phyloP scores from a whole-genome alignment of 805 yeast genomes.

The Monosporozyma aquatica region DNA sequence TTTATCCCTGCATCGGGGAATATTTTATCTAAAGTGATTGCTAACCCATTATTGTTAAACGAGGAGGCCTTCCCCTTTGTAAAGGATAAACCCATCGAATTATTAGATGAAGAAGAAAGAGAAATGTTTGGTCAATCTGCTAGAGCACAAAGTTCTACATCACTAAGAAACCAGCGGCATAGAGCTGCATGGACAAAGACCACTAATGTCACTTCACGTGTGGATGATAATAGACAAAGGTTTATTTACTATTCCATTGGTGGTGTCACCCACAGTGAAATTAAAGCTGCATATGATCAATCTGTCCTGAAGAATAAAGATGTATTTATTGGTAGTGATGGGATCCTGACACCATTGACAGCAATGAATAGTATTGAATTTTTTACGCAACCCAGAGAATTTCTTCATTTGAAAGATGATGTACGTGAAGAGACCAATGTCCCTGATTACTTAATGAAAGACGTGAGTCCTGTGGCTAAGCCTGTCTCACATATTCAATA shows the following conservation, averaged over 20 bases:
- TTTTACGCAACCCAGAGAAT: slow-evolving; percentile 31
- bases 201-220: slow-evolving; percentile 16
- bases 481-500: slow-evolving; percentile 22
- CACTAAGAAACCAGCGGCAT: slow-evolving; percentile 62
- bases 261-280: slow-evolving; percentile 78
- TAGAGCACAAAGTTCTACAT: slow-evolving; percentile 33
- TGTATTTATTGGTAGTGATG: slow-evolving; percentile 74
- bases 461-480: slow-evolving; percentile 14
- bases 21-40: slow-evolving; percentile 43
- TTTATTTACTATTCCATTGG: slow-evolving; percentile 80
- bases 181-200: slow-evolving; percentile 70
- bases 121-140: slow-evolving; percentile 27
- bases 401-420: slow-evolving; percentile 38
- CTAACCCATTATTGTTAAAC: slow-evolving; percentile 40
- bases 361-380: slow-evolving; percentile 34
- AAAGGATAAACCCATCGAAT: slow-evolving; percentile 59
- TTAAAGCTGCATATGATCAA: slow-evolving; percentile 65
- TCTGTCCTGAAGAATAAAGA: slow-evolving; percentile 56
- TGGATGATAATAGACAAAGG: slow-evolving; percentile 47
- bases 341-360: slow-evolving; percentile 46
- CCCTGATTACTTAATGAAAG: slow-evolving; percentile 37
- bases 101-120: slow-evolving; percentile 31
- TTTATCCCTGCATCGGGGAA: slow-evolving; percentile 61
- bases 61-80: slow-evolving; percentile 61
- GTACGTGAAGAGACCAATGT: slow-evolving; percentile 28